Evolutionary conservation across 495 filamentous ascomycete genomes (phyloP).

Genomic region (Aspergillus egyptiacus): DNA sequence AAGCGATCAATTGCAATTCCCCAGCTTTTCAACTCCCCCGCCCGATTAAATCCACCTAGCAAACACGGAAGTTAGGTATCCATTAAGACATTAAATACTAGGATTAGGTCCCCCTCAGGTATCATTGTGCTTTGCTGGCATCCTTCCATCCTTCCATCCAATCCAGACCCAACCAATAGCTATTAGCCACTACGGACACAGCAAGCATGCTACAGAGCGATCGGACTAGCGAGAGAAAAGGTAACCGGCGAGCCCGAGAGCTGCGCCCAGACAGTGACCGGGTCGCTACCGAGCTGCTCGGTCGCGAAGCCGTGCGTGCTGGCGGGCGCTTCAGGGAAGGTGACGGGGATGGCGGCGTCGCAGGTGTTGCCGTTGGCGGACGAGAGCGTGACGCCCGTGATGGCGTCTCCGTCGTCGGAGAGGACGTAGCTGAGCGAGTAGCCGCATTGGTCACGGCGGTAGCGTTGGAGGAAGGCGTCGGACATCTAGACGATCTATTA

Average conservation of each 20-base stretch:
- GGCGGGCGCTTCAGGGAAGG: slow-evolving; percentile 43
- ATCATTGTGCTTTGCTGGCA: slow-evolving; percentile 1
- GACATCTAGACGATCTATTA: slow-evolving; percentile 35
- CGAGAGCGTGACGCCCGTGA: slow-evolving; percentile 49
- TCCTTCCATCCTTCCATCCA: background rate
- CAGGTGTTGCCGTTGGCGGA: slow-evolving; percentile 48
- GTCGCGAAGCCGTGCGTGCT: slow-evolving; percentile 39
- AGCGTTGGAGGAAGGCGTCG: slow-evolving; percentile 43
- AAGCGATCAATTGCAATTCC: no score
- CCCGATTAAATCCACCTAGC: background rate
- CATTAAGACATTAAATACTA: slow-evolving; percentile 3
- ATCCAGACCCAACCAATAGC: no score
- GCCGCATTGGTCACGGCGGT: slow-evolving; percentile 49
- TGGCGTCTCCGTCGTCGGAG: slow-evolving; percentile 32
- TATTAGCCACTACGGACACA: no score
- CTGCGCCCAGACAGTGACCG: slow-evolving; percentile 53
- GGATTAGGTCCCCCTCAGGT: background rate
- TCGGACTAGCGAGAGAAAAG: slow-evolving; percentile 44
- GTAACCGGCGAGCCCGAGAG: slow-evolving; percentile 48
- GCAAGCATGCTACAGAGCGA: slow-evolving; percentile 41
- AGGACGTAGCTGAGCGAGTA: slow-evolving; percentile 45
- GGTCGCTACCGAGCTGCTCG: slow-evolving; percentile 54
- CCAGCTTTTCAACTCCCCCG: no score
- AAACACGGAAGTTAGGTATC: background rate
- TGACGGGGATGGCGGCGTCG: slow-evolving; percentile 49